Percentiles rank a stretch among this genome's conserved stretches.
phyloP scores from a whole-genome alignment of 257 asterid genomes.

The Ocimum tenuiflorum region DNA sequence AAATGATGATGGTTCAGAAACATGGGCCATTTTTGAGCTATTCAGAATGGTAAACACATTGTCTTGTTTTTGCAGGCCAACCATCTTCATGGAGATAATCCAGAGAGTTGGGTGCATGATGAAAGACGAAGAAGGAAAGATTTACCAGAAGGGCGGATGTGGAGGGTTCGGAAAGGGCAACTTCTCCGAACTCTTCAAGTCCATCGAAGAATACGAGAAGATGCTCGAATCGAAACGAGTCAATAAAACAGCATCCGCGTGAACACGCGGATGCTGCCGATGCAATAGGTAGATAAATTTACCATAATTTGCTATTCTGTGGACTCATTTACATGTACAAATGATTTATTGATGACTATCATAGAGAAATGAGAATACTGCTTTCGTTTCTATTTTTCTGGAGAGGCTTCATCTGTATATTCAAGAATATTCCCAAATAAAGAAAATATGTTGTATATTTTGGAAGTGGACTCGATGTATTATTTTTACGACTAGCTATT shows the following conservation, averaged over 20 bases:
- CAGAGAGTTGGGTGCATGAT: slow-evolving; percentile 93
- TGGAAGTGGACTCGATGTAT: too few relatives aligned
- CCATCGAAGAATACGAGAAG: slow-evolving; percentile 86
- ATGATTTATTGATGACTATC: too few relatives aligned
- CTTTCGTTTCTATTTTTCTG: too few relatives aligned
- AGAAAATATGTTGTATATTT: too few relatives aligned
- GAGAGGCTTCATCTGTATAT: background rate
- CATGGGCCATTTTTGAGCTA: background rate
- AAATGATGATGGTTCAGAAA: too few relatives aligned
- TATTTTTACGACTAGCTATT: too few relatives aligned
- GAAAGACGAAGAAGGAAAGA: slow-evolving; percentile 57
- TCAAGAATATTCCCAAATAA: too few relatives aligned
- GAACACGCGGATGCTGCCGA: background rate
- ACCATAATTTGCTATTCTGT: too few relatives aligned
- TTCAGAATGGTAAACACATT: background rate
- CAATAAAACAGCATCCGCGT: slow-evolving; percentile 25
- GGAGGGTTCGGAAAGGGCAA: slow-evolving; percentile 99
- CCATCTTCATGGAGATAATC: slow-evolving; percentile 82
- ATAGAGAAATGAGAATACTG: background rate
- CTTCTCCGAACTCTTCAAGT: slow-evolving; percentile 83
- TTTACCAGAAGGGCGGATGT: slow-evolving; percentile 84
- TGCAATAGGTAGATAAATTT: slow-evolving; percentile 5
- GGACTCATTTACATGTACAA: too few relatives aligned
- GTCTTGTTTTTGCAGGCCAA: slow-evolving; percentile 50
- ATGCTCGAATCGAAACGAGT: slow-evolving; percentile 65